Percentiles rank a stretch among this genome's conserved stretches.
Conservation (phyloP, 306 rosid genomes). For the Geum urbanum region DNA sequence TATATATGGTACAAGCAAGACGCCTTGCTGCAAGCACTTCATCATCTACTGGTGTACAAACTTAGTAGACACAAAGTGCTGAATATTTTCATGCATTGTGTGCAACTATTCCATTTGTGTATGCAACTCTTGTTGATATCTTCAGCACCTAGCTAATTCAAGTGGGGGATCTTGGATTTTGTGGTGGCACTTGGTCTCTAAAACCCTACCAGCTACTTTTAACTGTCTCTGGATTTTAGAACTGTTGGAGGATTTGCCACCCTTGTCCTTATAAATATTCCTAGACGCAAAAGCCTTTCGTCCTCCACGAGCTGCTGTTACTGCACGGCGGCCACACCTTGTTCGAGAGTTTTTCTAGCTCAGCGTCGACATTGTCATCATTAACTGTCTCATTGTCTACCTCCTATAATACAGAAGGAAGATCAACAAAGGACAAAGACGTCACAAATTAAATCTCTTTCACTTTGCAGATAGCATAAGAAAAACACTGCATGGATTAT, state of each 20-base stretch:
- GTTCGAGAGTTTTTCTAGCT: constrained; percentile 49
- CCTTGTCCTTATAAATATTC: constrained; percentile 82
- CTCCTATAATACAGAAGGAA: constrained; percentile 34
- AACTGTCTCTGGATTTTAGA: constrained; percentile 60
- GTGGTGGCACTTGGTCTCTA: background rate
- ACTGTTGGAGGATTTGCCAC: constrained; percentile 64
- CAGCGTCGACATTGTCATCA: constrained; percentile 40
- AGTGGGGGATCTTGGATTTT: background rate
- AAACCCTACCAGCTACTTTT: constrained; percentile 47
- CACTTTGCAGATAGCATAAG: too few relatives aligned
- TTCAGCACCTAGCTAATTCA: background rate
- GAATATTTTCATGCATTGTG: background rate
- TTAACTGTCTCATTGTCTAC: constrained; percentile 26
- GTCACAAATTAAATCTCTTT: too few relatives aligned
- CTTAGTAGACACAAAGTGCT: background rate
- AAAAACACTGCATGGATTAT: too few relatives aligned
- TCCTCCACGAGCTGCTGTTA: constrained; percentile 56
- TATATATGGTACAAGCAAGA: too few relatives aligned
- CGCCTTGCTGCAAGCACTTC: background rate
- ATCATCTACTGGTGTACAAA: background rate
- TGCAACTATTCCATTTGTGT: background rate
- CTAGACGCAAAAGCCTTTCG: constrained; percentile 49
- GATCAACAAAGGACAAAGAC: background rate
- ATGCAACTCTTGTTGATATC: background rate
- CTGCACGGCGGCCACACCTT: constrained; percentile 64